A percentile compares a stretch with the other conserved stretches of the same genome.
Evolutionary conservation across 2,329 filamentous ascomycete species (phyloP).

Genomic region (Huntiella savannae): DNA sequence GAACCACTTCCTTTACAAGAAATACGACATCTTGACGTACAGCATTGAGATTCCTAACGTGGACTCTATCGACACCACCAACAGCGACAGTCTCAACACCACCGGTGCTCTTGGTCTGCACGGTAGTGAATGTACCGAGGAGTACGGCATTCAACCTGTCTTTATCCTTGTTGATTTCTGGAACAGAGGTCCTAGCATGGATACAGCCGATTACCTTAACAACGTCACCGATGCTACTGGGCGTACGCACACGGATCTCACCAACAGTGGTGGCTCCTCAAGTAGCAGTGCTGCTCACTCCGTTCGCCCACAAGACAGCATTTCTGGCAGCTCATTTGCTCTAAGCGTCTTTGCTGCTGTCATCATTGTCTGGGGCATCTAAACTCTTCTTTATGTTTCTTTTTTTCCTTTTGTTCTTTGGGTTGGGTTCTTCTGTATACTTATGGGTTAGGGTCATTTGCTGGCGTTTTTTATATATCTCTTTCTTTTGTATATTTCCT

Average conservation of each 20-base stretch:
- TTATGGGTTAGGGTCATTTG: too few relatives aligned
- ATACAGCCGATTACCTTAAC: conserved; percentile 51
- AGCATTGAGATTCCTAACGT: conserved; percentile 45
- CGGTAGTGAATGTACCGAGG: conserved; percentile 30
- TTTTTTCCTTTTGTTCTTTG: not conserved
- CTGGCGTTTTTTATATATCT: too few relatives aligned
- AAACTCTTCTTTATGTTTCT: not conserved
- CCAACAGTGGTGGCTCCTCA: conserved; percentile 4
- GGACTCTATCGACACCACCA: conserved; percentile 42
- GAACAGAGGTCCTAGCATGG: conserved; percentile 50
- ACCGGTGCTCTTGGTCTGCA: conserved; percentile 36
- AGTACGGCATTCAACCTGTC: conserved; percentile 46
- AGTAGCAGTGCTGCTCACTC: not conserved
- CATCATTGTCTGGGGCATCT: not conserved
- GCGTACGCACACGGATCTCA: conserved; percentile 7
- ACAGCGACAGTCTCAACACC: conserved; percentile 35
- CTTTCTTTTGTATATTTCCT: too few relatives aligned
- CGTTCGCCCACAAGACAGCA: not conserved
- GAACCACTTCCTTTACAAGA: conserved; percentile 61
- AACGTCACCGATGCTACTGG: conserved; percentile 15
- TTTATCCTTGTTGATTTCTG: conserved; percentile 70
- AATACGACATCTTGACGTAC: conserved; percentile 23
- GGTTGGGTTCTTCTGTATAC: too few relatives aligned
- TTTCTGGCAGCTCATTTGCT: not conserved
- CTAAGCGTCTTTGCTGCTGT: not conserved